These are phyloP conservation scores for Colletotrichum sp. DNA, from an alignment of 2,329 filamentous ascomycete species.

Conservation along the genomic window DNA sequence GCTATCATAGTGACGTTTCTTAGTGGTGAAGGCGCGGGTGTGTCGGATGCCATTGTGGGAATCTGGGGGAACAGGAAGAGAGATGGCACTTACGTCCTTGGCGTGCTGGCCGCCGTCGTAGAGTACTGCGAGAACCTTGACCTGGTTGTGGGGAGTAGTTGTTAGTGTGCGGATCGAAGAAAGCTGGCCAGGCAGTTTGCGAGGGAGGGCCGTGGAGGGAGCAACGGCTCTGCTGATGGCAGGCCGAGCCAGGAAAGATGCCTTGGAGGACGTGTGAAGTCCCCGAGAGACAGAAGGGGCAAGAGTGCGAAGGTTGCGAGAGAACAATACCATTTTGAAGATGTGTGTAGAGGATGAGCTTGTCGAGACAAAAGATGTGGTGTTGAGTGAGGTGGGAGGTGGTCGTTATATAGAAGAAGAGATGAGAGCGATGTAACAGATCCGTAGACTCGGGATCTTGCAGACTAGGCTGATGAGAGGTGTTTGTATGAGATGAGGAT, in stretches of 20 bases:
- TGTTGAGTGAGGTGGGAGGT: neutral
- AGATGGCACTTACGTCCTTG: conserved; percentile 67
- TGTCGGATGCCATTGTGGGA: neutral
- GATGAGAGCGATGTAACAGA: neutral
- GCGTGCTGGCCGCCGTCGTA: conserved; percentile 94
- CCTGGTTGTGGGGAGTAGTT: conserved; percentile 59
- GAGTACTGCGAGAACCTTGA: conserved; percentile 92
- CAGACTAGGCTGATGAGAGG: neutral
- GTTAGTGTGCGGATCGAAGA: conserved; percentile 67
- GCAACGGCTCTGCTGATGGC: conserved; percentile 17
- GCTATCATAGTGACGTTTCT: conserved; percentile 18
- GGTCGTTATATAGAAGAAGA: conserved; percentile 1
- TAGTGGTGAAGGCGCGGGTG: neutral
- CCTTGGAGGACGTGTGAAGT: conserved; percentile 28
- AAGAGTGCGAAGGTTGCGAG: conserved; percentile 29
- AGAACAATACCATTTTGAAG: conserved; percentile 35
- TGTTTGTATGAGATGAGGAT: conserved; percentile 10
- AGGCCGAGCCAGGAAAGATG: conserved; percentile 23
- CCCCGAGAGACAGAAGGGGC: conserved; percentile 27
- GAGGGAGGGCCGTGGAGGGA: conserved; percentile 39
- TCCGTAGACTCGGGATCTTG: neutral
- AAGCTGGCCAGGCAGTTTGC: conserved; percentile 35
- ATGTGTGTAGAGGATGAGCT: neutral
- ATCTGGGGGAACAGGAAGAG: neutral
- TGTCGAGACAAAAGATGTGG: neutral